phyloP scores from a whole-genome alignment of 352 stramenopile species.

The Phytophthora litchii region DNA sequence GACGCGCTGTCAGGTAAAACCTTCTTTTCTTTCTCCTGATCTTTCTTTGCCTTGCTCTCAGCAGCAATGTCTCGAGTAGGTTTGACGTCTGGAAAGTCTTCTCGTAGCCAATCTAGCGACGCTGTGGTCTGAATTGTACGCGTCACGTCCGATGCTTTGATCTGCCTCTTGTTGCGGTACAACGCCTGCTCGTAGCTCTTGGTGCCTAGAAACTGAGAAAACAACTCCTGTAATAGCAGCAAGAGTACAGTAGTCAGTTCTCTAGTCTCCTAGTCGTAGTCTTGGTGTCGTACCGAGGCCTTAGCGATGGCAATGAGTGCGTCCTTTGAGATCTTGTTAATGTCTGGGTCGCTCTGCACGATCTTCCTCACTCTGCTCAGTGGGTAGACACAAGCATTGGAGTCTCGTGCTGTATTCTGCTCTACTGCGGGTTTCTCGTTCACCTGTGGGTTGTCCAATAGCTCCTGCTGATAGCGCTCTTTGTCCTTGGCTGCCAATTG shows the following conservation, averaged over 20 bases:
- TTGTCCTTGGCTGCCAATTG: conserved; percentile 88
- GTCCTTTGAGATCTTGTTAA: conserved; percentile 92
- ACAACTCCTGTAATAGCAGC: conserved; percentile 75
- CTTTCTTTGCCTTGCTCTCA: conserved; percentile 32
- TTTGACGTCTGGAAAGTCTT: conserved; percentile 82
- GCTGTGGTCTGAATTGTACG: conserved; percentile 78
- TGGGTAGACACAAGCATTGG: conserved; percentile 62
- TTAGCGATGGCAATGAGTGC: conserved; percentile 92
- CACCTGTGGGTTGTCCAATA: conserved; percentile 64
- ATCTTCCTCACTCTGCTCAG: conserved; percentile 92
- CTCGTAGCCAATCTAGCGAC: conserved; percentile 84
- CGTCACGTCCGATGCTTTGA: conserved; percentile 79
- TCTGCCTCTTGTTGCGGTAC: conserved; percentile 84
- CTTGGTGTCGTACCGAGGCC: conserved; percentile 66
- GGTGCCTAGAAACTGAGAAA: conserved; percentile 87
- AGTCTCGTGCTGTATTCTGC: conserved; percentile 26
- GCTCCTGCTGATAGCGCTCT: conserved; percentile 78
- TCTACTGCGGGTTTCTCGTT: conserved; percentile 59
- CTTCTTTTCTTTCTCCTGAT: conserved; percentile 31
- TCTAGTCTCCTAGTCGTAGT: background rate
- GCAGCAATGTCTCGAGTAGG: conserved; percentile 10
- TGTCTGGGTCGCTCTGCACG: conserved; percentile 92
- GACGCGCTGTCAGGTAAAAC: conserved; percentile 36
- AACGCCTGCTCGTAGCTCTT: conserved; percentile 89
- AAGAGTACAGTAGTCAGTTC: conserved; percentile 2